These are phyloP conservation scores for Talaromyces sp. DNA, from an alignment of 2,329 filamentous ascomycete species.

Conservation along the genomic window DNA sequence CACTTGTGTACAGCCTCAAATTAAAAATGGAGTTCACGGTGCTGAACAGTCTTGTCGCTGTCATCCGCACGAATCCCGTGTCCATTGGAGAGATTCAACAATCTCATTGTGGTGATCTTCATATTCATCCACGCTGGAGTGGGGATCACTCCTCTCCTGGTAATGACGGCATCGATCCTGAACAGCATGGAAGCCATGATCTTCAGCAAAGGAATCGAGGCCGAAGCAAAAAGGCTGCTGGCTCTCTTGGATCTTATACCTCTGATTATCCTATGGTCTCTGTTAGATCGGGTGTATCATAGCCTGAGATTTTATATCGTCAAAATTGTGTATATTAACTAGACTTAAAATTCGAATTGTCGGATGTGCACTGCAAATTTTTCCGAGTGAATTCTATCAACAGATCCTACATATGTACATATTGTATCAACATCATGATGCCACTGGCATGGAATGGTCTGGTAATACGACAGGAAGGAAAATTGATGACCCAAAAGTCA, in stretches of 20 bases:
- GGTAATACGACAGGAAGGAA: too few species aligned
- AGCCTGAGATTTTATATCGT: too few species aligned
- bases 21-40: conserved; percentile 57
- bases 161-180: background rate
- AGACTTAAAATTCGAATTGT: too few species aligned
- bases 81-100: conserved; percentile 7
- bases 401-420: too few species aligned
- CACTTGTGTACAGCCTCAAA: conserved; percentile 30
- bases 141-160: conserved; percentile 4
- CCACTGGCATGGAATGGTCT: too few species aligned
- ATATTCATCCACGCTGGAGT: conserved; percentile 12
- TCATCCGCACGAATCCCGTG: conserved; percentile 13
- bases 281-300: conserved; percentile 3
- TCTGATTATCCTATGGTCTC: conserved; percentile 7
- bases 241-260: conserved; percentile 1
- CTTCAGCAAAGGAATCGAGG: background rate
- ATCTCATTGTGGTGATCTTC: conserved; percentile 5
- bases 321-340: too few species aligned
- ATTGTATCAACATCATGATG: too few species aligned
- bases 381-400: too few species aligned
- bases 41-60: conserved; percentile 44
- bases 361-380: too few species aligned
- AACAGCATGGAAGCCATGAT: background rate
- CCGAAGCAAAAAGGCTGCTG: background rate
- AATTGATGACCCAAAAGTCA: too few species aligned